Evolutionary conservation across 495 filamentous ascomycete species (phyloP).

Genomic region (Podospora anserina): DNA sequence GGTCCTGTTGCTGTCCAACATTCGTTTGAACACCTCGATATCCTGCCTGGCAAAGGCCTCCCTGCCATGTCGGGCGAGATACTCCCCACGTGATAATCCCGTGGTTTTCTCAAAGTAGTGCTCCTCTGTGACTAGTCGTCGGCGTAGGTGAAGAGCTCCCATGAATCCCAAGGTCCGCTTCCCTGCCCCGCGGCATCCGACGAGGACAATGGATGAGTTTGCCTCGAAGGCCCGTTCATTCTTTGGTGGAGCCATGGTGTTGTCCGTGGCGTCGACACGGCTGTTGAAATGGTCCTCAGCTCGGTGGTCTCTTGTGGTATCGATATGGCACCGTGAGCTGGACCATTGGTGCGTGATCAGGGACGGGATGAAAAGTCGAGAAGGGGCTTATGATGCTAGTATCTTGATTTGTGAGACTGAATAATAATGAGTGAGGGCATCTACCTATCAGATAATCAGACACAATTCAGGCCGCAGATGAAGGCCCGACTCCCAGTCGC

Average conservation of each 20-base stretch:
- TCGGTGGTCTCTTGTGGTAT: neutral
- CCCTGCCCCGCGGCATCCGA: slow-evolving; percentile 71
- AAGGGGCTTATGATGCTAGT: neutral
- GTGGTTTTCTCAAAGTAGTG: slow-evolving; percentile 65
- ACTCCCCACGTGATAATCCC: slow-evolving; percentile 58
- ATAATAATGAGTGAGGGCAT: slow-evolving; percentile 1
- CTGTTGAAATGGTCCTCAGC: neutral
- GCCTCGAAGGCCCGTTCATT: slow-evolving; percentile 52
- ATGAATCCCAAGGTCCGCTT: slow-evolving; percentile 77
- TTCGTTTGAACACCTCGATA: slow-evolving; percentile 59
- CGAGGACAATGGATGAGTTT: slow-evolving; percentile 68
- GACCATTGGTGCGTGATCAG: neutral
- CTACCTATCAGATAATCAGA: neutral
- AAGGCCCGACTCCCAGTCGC: slow-evolving; percentile 14
- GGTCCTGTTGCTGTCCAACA: slow-evolving; percentile 61
- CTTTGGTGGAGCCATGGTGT: slow-evolving; percentile 28
- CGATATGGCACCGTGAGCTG: neutral
- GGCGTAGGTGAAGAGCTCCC: slow-evolving; percentile 65
- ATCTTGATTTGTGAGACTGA: neutral
- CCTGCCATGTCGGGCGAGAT: slow-evolving; percentile 58
- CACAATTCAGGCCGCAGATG: slow-evolving; percentile 18
- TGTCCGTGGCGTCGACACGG: neutral
- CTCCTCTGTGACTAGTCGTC: slow-evolving; percentile 69
- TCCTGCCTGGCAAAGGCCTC: slow-evolving; percentile 60
- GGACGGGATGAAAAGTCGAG: neutral